Conservation (phyloP, 192 early-diverging fungal species). For the Gamsiella multidivaricata region DNA sequence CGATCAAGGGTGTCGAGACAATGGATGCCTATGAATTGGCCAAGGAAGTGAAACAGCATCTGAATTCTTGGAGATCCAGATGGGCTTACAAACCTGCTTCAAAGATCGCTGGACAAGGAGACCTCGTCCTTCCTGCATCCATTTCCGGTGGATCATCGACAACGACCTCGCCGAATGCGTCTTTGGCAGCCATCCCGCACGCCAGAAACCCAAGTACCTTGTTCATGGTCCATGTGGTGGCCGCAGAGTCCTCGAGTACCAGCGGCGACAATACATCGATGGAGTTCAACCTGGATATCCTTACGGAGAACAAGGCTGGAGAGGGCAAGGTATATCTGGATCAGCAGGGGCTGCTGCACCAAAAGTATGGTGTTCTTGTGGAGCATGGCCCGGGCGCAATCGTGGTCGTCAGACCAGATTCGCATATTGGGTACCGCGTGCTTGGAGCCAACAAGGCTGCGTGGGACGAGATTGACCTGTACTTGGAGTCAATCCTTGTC, state of each 20-base stretch:
- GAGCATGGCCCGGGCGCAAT: constrained; percentile 29
- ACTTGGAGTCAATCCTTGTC: constrained; percentile 23
- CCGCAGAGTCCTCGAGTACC: background rate
- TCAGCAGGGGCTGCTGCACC: constrained; percentile 8
- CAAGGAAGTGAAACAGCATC: constrained; percentile 5
- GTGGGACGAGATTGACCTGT: constrained; percentile 29
- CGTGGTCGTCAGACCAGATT: constrained; percentile 36
- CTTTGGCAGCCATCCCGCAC: constrained; percentile 8
- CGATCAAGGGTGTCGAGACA: constrained; percentile 15
- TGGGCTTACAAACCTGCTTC: constrained; percentile 18
- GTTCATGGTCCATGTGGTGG: constrained; percentile 32
- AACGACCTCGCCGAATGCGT: background rate
- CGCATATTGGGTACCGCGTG: constrained; percentile 35
- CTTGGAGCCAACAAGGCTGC: constrained; percentile 14
- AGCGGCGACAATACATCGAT: background rate
- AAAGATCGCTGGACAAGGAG: background rate
- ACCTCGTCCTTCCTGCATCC: too few species aligned
- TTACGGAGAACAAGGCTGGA: constrained; percentile 13
- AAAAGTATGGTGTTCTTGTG: constrained; percentile 28
- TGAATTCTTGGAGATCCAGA: constrained; percentile 28
- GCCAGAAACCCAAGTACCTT: background rate
- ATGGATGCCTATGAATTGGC: constrained; percentile 7
- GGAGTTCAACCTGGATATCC: background rate
- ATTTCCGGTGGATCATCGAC: too few species aligned
- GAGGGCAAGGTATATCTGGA: constrained; percentile 40